Evolutionary conservation across 1,284 basidiomycete genomes (phyloP).

Genomic region (Apiotrichum veenhuisii): DNA sequence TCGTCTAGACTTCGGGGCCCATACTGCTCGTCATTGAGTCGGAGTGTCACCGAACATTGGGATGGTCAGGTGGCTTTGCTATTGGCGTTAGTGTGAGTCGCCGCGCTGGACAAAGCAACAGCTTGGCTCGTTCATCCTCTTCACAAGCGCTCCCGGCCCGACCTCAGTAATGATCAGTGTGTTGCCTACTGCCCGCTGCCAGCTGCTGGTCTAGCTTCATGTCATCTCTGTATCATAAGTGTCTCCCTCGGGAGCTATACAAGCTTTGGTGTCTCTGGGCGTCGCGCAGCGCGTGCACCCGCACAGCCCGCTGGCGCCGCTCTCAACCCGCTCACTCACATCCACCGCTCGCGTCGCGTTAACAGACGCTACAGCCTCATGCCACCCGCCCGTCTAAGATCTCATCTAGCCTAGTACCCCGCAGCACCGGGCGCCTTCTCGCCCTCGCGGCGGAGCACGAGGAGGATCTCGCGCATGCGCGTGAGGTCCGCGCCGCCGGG

Average conservation of each 20-base stretch:
- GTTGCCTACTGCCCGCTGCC: too few relatives aligned
- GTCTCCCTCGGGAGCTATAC: slow-evolving; percentile 2
- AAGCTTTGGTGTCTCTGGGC: background rate
- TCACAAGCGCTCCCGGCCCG: too few relatives aligned
- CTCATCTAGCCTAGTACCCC: slow-evolving; percentile 61
- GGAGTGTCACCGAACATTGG: too few relatives aligned
- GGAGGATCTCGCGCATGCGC: slow-evolving; percentile 85
- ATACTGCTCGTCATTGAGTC: too few relatives aligned
- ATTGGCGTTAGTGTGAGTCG: too few relatives aligned
- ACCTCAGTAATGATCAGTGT: too few relatives aligned
- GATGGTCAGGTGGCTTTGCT: too few relatives aligned
- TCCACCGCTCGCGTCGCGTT: background rate
- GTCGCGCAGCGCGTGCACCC: background rate
- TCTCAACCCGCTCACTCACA: background rate
- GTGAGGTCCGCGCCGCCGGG: slow-evolving; percentile 83
- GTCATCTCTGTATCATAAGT: slow-evolving; percentile 5
- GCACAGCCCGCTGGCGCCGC: background rate
- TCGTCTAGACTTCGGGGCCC: too few relatives aligned
- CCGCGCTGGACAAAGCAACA: too few relatives aligned
- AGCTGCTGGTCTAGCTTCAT: too few relatives aligned
- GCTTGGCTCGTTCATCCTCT: too few relatives aligned
- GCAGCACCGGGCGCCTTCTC: slow-evolving; percentile 84
- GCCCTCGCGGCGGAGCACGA: slow-evolving; percentile 81
- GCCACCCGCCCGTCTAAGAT: background rate
- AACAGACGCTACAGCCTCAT: background rate